These are phyloP conservation scores for Suillus cothurnatus DNA, from an alignment of 768 basidiomycete genomes.

Conservation along the genomic window DNA sequence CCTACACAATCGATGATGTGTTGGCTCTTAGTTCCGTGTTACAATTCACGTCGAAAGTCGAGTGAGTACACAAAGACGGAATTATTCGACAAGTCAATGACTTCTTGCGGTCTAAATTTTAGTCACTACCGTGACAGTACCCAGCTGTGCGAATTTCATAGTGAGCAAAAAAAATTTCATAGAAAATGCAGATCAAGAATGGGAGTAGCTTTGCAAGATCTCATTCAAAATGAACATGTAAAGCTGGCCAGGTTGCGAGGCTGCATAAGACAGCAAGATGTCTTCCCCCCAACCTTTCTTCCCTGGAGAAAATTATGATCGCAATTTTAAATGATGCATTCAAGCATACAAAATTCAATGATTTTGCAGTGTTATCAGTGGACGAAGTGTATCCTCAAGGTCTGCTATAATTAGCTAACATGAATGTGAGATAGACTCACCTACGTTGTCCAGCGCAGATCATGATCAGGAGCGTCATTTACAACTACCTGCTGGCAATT, in stretches of 20 bases:
- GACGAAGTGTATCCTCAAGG: background rate
- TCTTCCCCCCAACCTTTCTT: background rate
- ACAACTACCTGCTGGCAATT: background rate
- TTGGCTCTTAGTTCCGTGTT: background rate
- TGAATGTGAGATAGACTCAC: background rate
- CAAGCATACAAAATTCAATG: background rate
- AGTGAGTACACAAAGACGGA: no score
- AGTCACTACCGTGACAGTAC: no score
- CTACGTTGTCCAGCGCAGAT: background rate
- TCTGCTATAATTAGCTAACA: no score
- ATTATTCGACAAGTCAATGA: no score
- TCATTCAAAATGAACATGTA: background rate
- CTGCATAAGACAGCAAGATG: background rate
- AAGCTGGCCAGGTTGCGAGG: background rate
- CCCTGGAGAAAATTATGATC: background rate
- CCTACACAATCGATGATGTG: background rate
- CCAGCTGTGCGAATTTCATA: no score
- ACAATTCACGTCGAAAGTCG: background rate
- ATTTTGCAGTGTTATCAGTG: no score
- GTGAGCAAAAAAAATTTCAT: no score
- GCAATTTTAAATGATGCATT: background rate
- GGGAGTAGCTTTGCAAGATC: no score
- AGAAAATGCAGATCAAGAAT: no score
- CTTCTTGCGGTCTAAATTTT: no score
- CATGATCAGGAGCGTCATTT: background rate